Evolutionary conservation across 2,329 filamentous ascomycete genomes (phyloP), one percentile per base, ranked within the genome.

Genomic region (Coniochaeta hoffmannii): DNA sequence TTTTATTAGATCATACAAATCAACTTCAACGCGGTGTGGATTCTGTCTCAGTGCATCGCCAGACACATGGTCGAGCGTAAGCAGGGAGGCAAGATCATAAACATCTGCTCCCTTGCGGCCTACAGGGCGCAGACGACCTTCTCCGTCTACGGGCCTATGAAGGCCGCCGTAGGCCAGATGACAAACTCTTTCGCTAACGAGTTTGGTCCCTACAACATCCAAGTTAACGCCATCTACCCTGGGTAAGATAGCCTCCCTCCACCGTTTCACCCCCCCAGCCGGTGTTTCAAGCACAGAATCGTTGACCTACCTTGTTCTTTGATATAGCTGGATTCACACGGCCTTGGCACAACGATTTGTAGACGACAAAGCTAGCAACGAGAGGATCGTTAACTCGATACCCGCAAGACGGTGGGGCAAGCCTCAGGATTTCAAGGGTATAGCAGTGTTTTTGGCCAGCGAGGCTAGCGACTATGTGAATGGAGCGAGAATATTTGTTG

Each of bases 381-480:
- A 71, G 61, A 79, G 79, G 60, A 88, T 88, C 56, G 68, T 86
- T 66, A 79, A 78, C 53, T 72, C 84, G 53, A 88, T 88, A 58
- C 85, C 85, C 0, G 82, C 82, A 9, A 83, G 82, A 0, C 68
- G 85, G 61, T 87, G 85, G 84, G 85, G 84, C 0, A 73, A 64
- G 19, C 80, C 85, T 0, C 83, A 87, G 55, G 86, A 88, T 64
- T 88, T 88, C 64, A 86, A 85, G 69, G 85, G 85, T 1, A 77
- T 76, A 1, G 77, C 83, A 4, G 79, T 88, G 30, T 88, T 76
- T 64, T 66, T 88, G 65, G 83, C 82, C 4, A 81, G 83, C 62
- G 72, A 71, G 59, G 83, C 80, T 28, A 83, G 81, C 68, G 76
- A 72, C 34, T 88, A 87, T 73, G 79, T 87, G 12, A 82, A 75